Evolutionary conservation across 2,329 filamentous ascomycete genomes (phyloP), one percentile per base, ranked within the genome.

Genomic region (Cyclaneusma minus): DNA sequence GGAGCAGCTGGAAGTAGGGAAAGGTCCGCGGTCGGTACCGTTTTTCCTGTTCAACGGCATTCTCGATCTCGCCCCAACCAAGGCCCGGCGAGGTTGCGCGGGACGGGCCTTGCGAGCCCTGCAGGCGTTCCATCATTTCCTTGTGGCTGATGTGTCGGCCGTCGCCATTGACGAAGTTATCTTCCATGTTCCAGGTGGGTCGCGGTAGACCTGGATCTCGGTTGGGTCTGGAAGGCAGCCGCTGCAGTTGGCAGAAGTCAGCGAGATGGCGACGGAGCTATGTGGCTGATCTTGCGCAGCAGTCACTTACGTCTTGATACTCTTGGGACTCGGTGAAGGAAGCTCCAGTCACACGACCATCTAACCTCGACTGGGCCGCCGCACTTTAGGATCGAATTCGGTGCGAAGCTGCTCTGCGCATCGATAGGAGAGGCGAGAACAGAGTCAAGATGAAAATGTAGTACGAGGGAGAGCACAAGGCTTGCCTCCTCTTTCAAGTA

Each of bases 1-100:
- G 91, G 26, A 98, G 68, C 47, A 89, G 78, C 39, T 74, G 66
- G 50, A 85, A 83, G 60, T 98, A 98, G 33, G 82, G 83, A 50
- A 89, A 98, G 15, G 89, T 94, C 35, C 89, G 73, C 18, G 83
- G 82, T 27, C 87, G 75, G 48, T 84, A 80, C 37, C 79, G 58
- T 34, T 64, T 60, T 33, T 64, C 57, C 16, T 49, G 48, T 36
- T 63, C 59, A 27, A 56, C 51, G 30, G 52, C 52, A 32, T 60
- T 60, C 45, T 67, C 58, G 34, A 64, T 54, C 35, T 64, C 61
- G 36, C 60, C 53, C 41, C 60, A 66, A 38, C 64, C 66, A 40
- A 64, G 54, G 35, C 82, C 83, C 3, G 85, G 85, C 2, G 84
- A 87, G 22, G 84, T 89, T 20, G 83, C 81, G 47, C 84, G 71